These are phyloP conservation scores for Aspergillus brunneoviolaceus DNA, from an alignment of 2,329 filamentous ascomycete species.

Conservation along the genomic window DNA sequence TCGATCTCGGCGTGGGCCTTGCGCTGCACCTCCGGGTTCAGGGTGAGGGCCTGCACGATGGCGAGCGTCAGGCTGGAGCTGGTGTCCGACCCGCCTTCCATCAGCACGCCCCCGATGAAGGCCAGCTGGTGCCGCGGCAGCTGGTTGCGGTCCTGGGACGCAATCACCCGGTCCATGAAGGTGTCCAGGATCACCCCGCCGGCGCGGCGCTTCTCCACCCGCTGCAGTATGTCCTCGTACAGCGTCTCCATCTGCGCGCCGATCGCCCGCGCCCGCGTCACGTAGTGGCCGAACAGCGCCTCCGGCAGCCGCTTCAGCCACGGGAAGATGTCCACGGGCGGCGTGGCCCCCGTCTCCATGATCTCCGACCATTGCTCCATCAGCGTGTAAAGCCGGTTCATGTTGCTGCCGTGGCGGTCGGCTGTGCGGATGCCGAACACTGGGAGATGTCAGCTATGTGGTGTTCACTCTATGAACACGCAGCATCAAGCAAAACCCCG, in stretches of 20 bases:
- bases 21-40: conserved; percentile 13
- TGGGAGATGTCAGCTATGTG: not conserved
- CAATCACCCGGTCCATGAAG: conserved; percentile 45
- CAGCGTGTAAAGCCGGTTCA: conserved; percentile 35
- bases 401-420: conserved; percentile 33
- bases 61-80: conserved; percentile 41
- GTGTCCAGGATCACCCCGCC: conserved; percentile 23
- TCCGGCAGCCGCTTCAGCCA: conserved; percentile 47
- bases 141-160: conserved; percentile 33
- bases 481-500: too few relatives aligned
- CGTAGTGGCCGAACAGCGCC: conserved; percentile 42
- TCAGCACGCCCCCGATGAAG: conserved; percentile 27
- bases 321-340: conserved; percentile 51
- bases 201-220: conserved; percentile 35
- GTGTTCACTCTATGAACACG: too few relatives aligned
- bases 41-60: conserved; percentile 17
- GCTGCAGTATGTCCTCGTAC: conserved; percentile 35
- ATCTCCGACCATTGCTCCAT: conserved; percentile 48
- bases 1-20: conserved; percentile 53
- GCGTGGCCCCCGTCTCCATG: conserved; percentile 50
- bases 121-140: conserved; percentile 44
- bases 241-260: conserved; percentile 25
- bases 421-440: conserved; percentile 25
- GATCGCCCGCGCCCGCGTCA: conserved; percentile 30
- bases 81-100: conserved; percentile 43